Conservation (phyloP, 192 early-diverging fungal genomes). For the Podila verticillata region DNA sequence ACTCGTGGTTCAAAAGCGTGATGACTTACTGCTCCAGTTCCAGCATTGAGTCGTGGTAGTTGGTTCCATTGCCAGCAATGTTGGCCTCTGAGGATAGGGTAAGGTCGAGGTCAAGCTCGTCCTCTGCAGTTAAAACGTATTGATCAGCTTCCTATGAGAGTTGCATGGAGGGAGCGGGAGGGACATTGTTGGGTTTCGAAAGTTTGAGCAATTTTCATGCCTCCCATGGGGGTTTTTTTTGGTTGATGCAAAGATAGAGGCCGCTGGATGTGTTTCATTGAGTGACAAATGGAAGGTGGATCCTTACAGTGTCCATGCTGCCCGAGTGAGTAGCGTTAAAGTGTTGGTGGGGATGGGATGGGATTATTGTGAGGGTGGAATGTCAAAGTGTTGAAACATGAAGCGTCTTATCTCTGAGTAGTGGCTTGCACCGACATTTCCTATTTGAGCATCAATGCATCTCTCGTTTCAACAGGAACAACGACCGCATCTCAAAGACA, state of each 20-base stretch:
- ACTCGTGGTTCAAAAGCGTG: no score
- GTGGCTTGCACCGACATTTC: no score
- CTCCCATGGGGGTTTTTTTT: no score
- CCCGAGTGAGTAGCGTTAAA: not conserved
- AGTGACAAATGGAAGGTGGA: not conserved
- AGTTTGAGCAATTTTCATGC: no score
- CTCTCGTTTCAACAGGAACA: no score
- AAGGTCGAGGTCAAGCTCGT: constrained; percentile 29
- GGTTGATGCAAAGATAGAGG: not conserved
- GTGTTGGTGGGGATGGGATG: not conserved
- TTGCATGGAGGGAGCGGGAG: not conserved
- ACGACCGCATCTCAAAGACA: not conserved
- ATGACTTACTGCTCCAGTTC: constrained; percentile 35
- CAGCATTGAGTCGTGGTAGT: constrained; percentile 23
- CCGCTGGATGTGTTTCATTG: not conserved
- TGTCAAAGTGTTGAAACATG: no score
- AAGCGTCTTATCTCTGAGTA: no score
- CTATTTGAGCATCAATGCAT: no score
- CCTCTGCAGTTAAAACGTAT: constrained; percentile 13
- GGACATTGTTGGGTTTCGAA: not conserved
- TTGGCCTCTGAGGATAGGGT: not conserved
- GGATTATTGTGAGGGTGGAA: not conserved
- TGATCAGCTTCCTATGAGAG: not conserved
- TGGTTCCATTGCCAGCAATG: not conserved
- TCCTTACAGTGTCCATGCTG: constrained; percentile 32